Percentiles rank a stretch among this genome's conserved stretches.
Conservation (phyloP, 2,329 filamentous ascomycete genomes). For the Venturiaceae sp. region DNA sequence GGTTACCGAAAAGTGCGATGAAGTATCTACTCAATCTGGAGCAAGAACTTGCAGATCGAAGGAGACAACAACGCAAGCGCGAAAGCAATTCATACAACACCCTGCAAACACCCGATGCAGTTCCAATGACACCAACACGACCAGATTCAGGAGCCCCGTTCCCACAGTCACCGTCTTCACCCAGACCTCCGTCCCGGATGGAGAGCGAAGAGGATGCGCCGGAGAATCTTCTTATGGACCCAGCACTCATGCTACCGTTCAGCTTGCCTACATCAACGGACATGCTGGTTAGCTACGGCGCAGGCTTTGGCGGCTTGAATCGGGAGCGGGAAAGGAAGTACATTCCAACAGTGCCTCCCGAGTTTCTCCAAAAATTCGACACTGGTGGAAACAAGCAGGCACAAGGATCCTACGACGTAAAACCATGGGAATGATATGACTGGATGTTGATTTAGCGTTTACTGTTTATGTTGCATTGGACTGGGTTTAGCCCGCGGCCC, state of each 20-base stretch:
- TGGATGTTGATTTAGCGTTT: background rate
- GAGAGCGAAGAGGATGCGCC: slow-evolving; percentile 62
- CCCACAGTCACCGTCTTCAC: background rate
- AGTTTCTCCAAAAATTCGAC: slow-evolving; percentile 85
- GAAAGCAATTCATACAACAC: background rate
- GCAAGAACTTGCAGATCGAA: slow-evolving; percentile 52
- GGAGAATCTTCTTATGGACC: slow-evolving; percentile 72
- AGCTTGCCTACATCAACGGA: slow-evolving; percentile 92
- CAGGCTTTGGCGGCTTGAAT: slow-evolving; percentile 88
- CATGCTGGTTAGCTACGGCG: slow-evolving; percentile 92
- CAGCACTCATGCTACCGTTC: slow-evolving; percentile 87
- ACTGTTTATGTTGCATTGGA: background rate
- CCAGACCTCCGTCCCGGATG: slow-evolving; percentile 23
- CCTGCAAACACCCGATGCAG: slow-evolving; percentile 16
- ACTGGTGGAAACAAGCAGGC: slow-evolving; percentile 20
- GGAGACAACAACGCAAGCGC: slow-evolving; percentile 19
- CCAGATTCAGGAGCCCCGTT: background rate
- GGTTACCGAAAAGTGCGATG: slow-evolving; percentile 75
- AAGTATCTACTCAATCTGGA: slow-evolving; percentile 78
- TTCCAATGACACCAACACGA: slow-evolving; percentile 24
- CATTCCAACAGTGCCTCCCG: slow-evolving; percentile 86
- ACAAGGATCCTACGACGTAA: background rate
- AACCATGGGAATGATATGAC: background rate
- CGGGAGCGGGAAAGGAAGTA: slow-evolving; percentile 89
- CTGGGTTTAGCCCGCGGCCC: background rate